Percentiles rank a stretch among this genome's conserved stretches.
phyloP scores from a whole-genome alignment of 495 filamentous ascomycete genomes.

The Tirmania nivea region DNA sequence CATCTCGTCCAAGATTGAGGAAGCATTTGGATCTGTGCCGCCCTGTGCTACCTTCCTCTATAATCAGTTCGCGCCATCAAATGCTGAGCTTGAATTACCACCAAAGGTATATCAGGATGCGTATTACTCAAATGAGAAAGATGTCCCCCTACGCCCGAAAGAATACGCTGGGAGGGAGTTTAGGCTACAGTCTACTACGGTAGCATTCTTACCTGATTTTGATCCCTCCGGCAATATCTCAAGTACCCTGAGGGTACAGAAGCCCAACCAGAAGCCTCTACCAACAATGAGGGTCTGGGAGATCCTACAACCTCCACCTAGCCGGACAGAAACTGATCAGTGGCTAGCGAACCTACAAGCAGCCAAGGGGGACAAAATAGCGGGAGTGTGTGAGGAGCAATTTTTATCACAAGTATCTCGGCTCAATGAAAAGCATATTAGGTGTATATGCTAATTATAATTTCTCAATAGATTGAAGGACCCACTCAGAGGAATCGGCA shows the following conservation, averaged over 20 bases:
- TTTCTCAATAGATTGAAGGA: constrained; percentile 48
- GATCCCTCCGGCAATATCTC: constrained; percentile 40
- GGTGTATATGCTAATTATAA: no score
- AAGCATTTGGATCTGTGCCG: not conserved
- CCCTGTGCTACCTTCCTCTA: not conserved
- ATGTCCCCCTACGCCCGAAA: constrained; percentile 56
- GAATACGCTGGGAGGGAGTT: constrained; percentile 86
- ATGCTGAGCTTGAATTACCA: constrained; percentile 10
- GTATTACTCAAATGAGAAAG: constrained; percentile 65
- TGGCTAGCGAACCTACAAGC: constrained; percentile 39
- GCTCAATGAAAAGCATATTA: no score
- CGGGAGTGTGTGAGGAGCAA: no score
- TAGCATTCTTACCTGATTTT: constrained; percentile 62
- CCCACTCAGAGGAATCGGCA: constrained; percentile 68
- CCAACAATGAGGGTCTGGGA: constrained; percentile 34
- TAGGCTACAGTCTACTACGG: constrained; percentile 46
- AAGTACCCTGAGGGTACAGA: constrained; percentile 27
- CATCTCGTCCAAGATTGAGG: not conserved
- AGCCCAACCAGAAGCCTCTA: constrained; percentile 25
- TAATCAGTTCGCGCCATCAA: not conserved
- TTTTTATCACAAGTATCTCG: no score
- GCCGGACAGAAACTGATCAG: constrained; percentile 40
- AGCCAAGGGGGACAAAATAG: constrained; percentile 1
- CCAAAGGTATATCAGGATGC: constrained; percentile 62
- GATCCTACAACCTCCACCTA: constrained; percentile 43